Base-by-base conservation (phyloP, 495 filamentous ascomycete genomes). In the Neurospora sp. region DNA sequence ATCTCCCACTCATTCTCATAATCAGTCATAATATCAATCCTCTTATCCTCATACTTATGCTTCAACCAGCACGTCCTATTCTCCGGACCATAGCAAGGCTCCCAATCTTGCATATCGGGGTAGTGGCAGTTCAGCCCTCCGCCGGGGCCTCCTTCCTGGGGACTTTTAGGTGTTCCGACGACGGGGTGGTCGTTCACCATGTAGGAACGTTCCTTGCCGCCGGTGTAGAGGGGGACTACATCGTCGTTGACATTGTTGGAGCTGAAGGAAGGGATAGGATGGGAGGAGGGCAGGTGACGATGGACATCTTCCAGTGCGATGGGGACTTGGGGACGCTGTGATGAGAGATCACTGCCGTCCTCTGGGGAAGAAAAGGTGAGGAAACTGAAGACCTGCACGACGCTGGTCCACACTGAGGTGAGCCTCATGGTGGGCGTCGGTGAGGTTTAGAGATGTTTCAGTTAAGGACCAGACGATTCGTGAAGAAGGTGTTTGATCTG, bases 361-460 rank as follows among this genome's bases (percentile, higher is more conserved):
- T 39, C 73, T n/a, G 42, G 20, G 62, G 71, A 70, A 12, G 73
- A 72, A 18, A 75, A 75, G 18, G 73, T 72, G 40, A 73, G 40
- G 71, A 73, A 66, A 27, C 72, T 69, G 31, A 75, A 75, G 40
- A 75, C 62, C 5, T 75, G 71, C 18, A 75, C 73, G 35, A 75
- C 72, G 8, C 59, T 27, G 39, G 71, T 75, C 73, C 73, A 75
- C 27, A 75, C 73, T 18, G 73, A 69, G 20, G 48, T 20, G 41
- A 72, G 38, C 73, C 72, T 75, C 73, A 75, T 75, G 42, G 44
- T 73, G 71, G 48, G 48, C 48, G 42, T 27, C 5, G 35, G 39
- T 70, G 23, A 41, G 18, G 71, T 62, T 37, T 38, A 16, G 20
- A 11, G 5, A 1, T 14, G 23, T 27, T 27, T 23, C 10, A 4